Evolutionary conservation across 345 rosid species (phyloP), one percentile per base, ranked within the genome.

Genomic region (Geranium rotundifolium): DNA sequence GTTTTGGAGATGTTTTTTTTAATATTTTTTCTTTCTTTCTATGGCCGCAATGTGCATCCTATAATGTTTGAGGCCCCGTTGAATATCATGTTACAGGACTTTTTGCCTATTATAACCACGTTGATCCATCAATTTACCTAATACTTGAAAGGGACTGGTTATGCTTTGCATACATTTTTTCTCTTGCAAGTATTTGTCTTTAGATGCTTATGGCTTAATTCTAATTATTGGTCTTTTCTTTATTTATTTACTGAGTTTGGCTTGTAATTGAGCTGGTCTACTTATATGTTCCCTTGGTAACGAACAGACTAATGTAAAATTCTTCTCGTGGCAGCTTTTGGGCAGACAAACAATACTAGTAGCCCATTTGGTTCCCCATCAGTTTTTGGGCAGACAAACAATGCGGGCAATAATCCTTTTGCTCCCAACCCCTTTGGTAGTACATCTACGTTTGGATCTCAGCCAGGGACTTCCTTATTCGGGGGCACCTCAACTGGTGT

Each of bases 401-500:
- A 72, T 77, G 54, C 81, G 2, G 74, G 64, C 69, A 84, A 63
- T 69, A 91, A 83, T 75, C 91, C 81, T 17, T 90, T 88, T 77
- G 86, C 85, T 29, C 75, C 89, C 37, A 84, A 84, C 62, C 90
- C 97, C 17, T 86, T 82, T 63, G 86, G 90, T 34, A 72, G 79
- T 62, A 68, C 90, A 67, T 65, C 77, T 31, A 86, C 92, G 60
- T 93, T 93, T 65, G 96, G 88, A 1, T 69, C 92, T 29, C 97
- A 90, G 67, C 81, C 91, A 0, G 90, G 90, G 58, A 72, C 82
- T 67, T 81, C 99, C 50, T 60, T 86, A 18, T 86, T 93, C 67
- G 99, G 97, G 46, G 90, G 90, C 19, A 84, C 95, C 71, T 82
- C 97, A 58, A 90, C 96, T 6, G 96, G 97, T 29, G 83, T 85